A percentile compares a stretch with the other conserved stretches of the same genome.
Evolutionary conservation across 148 eudicot genomes (phyloP).

Genomic region (Rhododendron mucronatum): DNA sequence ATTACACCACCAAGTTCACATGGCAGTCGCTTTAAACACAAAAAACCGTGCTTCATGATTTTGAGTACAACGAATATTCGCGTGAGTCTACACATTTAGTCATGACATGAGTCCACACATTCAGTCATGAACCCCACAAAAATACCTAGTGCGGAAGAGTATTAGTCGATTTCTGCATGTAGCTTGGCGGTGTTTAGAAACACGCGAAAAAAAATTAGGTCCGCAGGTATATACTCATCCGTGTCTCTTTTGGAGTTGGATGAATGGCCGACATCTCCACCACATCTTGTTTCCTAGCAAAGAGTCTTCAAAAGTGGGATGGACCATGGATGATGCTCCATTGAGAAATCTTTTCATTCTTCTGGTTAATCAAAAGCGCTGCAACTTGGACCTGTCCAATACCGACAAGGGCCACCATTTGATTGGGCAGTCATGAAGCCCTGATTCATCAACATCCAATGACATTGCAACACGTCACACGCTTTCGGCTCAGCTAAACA

Average conservation of each 20-base stretch:
- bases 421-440: background rate
- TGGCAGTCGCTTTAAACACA: background rate
- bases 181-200: no score
- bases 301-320: background rate
- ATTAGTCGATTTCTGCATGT: no score
- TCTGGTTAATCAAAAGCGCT: background rate
- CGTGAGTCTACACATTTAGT: no score
- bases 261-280: background rate
- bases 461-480: background rate
- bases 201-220: no score
- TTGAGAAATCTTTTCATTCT: background rate
- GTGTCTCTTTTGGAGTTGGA: background rate
- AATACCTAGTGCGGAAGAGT: no score
- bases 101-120: no score
- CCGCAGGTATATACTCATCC: no score
- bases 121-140: no score
- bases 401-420: background rate
- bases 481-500: background rate
- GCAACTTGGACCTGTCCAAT: background rate
- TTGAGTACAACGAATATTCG: background rate
- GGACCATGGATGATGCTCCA: background rate
- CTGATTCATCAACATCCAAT: background rate
- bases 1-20: background rate
- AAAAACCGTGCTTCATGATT: background rate
- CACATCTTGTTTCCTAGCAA: background rate